These are phyloP conservation scores for Colletotrichum plurivorum DNA, from an alignment of 2,329 filamentous ascomycete genomes.

Conservation along the genomic window DNA sequence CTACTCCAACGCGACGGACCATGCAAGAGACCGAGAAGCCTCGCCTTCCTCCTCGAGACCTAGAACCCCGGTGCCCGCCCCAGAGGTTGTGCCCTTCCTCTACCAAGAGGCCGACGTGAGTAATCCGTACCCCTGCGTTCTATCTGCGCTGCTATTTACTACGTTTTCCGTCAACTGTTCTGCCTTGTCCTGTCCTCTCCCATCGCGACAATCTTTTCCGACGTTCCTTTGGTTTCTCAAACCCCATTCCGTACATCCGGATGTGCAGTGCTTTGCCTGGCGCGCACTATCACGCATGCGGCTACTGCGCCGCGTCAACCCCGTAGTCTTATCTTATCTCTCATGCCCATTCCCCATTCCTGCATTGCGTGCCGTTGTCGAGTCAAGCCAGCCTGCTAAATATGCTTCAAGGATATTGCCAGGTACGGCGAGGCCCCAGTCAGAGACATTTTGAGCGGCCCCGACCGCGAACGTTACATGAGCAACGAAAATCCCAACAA, in stretches of 20 bases:
- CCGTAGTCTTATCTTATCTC: conserved; percentile 38
- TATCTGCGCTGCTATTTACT: background rate
- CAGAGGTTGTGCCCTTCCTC: conserved; percentile 97
- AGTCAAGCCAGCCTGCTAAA: conserved; percentile 41
- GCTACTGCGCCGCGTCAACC: conserved; percentile 36
- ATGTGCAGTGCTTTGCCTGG: conserved; percentile 11
- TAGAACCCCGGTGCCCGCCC: conserved; percentile 87
- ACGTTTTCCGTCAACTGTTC: too few relatives aligned
- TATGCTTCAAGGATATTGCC: conserved; percentile 73
- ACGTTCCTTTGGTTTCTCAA: conserved; percentile 15
- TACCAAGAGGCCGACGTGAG: conserved; percentile 88
- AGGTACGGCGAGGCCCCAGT: conserved; percentile 85
- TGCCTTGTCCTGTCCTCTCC: background rate
- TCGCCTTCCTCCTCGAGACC: conserved; percentile 85
- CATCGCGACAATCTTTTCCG: conserved; percentile 20
- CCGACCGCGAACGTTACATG: conserved; percentile 78
- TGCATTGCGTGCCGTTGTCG: conserved; percentile 26
- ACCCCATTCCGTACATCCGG: conserved; percentile 29
- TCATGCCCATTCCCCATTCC: conserved; percentile 31
- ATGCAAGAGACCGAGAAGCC: conserved; percentile 72
- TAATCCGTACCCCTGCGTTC: background rate
- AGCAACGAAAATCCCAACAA: conserved; percentile 58
- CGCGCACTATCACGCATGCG: conserved; percentile 38
- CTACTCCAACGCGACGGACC: conserved; percentile 82
- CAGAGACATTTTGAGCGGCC: conserved; percentile 76